These are phyloP conservation scores for Gloeostereum incarnatum DNA, from an alignment of 768 basidiomycete genomes.

Conservation along the genomic window DNA sequence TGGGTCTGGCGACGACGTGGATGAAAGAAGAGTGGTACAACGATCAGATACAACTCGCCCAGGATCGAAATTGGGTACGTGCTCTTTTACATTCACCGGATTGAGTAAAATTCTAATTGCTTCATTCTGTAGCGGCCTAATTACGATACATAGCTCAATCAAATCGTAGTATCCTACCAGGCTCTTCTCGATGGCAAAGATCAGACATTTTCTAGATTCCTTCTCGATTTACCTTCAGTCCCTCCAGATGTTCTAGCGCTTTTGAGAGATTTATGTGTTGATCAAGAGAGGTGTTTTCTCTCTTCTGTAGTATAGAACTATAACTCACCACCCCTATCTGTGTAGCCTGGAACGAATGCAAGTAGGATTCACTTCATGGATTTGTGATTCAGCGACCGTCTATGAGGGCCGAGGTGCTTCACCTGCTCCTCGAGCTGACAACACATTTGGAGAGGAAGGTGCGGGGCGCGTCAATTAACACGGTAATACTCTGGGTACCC, in stretches of 20 bases:
- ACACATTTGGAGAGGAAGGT: slow-evolving; percentile 89
- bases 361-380: slow-evolving; percentile 90
- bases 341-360: slow-evolving; percentile 50
- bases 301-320: background rate
- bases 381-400: slow-evolving; percentile 83
- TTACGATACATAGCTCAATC: slow-evolving; percentile 82
- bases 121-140: slow-evolving; percentile 47
- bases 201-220: slow-evolving; percentile 77
- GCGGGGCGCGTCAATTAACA: slow-evolving; percentile 90
- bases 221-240: slow-evolving; percentile 82
- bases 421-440: slow-evolving; percentile 79
- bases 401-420: slow-evolving; percentile 70
- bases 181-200: slow-evolving; percentile 75
- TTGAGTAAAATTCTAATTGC: slow-evolving; percentile 5
- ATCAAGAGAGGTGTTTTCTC: slow-evolving; percentile 63
- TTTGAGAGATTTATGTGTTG: slow-evolving; percentile 75
- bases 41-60: slow-evolving; percentile 53
- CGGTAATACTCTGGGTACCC: slow-evolving; percentile 92
- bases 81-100: slow-evolving; percentile 1
- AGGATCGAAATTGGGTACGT: slow-evolving; percentile 55
- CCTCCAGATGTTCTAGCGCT: slow-evolving; percentile 68
- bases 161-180: slow-evolving; percentile 74
- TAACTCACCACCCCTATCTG: too few species aligned
- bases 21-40: slow-evolving; percentile 99
- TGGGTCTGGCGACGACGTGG: slow-evolving; percentile 91